These are phyloP conservation scores for Metschnikowia reukaufii DNA, from an alignment of 805 yeast species.

Conservation along the genomic window DNA sequence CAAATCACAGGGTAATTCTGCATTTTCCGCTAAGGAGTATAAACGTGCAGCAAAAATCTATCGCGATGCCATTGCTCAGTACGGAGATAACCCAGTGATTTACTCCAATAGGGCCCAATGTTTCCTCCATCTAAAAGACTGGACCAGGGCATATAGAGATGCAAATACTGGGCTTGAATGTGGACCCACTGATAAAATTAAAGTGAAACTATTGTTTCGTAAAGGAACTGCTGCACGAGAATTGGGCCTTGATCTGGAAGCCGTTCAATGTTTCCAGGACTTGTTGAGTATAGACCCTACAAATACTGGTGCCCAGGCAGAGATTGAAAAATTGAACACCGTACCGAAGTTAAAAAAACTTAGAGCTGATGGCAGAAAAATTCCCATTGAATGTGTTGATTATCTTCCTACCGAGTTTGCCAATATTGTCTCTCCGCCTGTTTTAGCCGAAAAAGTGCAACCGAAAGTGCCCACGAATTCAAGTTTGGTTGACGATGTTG, in stretches of 20 bases:
- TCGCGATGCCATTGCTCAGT: slow-evolving; percentile 52
- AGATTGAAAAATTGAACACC: slow-evolving; percentile 24
- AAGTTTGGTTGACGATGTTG: slow-evolving; percentile 3
- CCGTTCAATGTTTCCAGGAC: slow-evolving; percentile 29
- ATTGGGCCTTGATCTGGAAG: slow-evolving; percentile 23
- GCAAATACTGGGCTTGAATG: slow-evolving; percentile 49
- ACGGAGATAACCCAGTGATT: slow-evolving; percentile 52
- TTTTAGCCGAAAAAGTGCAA: background rate
- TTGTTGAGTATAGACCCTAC: slow-evolving; percentile 44
- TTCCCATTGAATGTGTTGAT: slow-evolving; percentile 45
- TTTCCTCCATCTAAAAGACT: slow-evolving; percentile 51
- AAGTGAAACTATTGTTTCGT: slow-evolving; percentile 53
- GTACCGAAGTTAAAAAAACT: slow-evolving; percentile 14
- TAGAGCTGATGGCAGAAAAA: slow-evolving; percentile 10
- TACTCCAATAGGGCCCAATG: slow-evolving; percentile 72
- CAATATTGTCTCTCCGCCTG: slow-evolving; percentile 3
- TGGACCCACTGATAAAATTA: slow-evolving; percentile 30
- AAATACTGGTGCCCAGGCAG: slow-evolving; percentile 40
- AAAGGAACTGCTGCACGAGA: slow-evolving; percentile 42
- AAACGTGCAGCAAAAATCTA: slow-evolving; percentile 53
- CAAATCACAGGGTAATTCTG: slow-evolving; percentile 52
- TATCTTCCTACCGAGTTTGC: slow-evolving; percentile 36
- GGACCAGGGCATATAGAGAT: slow-evolving; percentile 49
- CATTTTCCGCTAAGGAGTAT: slow-evolving; percentile 47
- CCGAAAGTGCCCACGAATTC: background rate